A percentile compares a stretch with the other conserved stretches of the same genome.
These are phyloP conservation scores for Cenococcum geophilum DNA, from an alignment of 495 filamentous ascomycete genomes.

Conservation along the genomic window DNA sequence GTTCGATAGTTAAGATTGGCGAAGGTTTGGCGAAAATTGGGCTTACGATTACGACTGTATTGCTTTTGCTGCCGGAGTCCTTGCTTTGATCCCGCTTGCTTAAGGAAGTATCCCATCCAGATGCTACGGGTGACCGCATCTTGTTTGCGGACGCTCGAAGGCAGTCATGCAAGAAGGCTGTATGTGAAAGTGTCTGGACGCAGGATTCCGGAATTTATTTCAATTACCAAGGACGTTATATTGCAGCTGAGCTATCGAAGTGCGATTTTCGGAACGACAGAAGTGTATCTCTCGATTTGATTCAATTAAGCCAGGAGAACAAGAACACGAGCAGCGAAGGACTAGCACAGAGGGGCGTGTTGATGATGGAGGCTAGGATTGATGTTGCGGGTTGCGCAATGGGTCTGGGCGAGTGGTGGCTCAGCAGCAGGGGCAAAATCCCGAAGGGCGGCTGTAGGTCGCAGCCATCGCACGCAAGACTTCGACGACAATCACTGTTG, in stretches of 20 bases:
- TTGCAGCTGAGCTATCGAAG: neutral
- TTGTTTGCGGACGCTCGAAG: neutral
- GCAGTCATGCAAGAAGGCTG: neutral
- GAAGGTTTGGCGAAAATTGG: no score
- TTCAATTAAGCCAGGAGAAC: neutral
- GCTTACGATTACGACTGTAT: neutral
- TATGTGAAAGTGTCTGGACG: neutral
- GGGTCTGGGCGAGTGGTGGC: neutral
- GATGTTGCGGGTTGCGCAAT: neutral
- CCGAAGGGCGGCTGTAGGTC: neutral
- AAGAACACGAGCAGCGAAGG: neutral
- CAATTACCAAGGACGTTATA: neutral
- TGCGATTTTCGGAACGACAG: neutral
- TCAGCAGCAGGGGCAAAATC: slow-evolving; percentile 1
- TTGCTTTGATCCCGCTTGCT: neutral
- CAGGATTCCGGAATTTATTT: neutral
- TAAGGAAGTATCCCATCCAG: neutral
- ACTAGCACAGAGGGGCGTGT: neutral
- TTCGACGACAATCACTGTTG: no score
- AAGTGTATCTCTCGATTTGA: neutral
- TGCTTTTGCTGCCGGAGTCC: neutral
- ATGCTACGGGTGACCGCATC: slow-evolving; percentile 1
- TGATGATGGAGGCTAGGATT: neutral
- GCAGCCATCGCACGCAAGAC: neutral
- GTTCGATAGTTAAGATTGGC: neutral